A percentile compares a stretch with the other conserved stretches of the same genome.
These are phyloP conservation scores for Vitellaria paradoxa DNA, from an alignment of 179 eudicot genomes.

Conservation along the genomic window DNA sequence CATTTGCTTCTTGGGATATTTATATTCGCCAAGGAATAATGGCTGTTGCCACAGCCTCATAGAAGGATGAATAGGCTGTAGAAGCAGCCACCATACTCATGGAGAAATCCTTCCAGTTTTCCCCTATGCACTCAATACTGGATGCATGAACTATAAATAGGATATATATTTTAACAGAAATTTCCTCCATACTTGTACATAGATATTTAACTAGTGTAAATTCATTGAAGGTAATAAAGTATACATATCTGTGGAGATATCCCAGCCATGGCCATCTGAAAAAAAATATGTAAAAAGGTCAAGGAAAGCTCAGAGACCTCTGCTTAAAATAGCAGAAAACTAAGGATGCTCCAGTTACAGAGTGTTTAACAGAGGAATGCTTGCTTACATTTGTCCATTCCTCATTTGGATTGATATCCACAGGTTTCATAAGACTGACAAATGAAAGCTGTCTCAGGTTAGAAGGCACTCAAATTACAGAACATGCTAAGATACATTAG, in stretches of 20 bases:
- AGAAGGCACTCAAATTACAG: slow-evolving; percentile 3
- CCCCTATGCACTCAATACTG: neutral
- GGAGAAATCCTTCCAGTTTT: neutral
- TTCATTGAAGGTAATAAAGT: slow-evolving; percentile 35
- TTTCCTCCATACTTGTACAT: neutral
- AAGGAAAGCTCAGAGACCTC: slow-evolving; percentile 6
- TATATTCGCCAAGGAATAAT: neutral
- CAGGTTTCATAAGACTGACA: slow-evolving; percentile 85
- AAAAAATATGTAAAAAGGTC: slow-evolving; percentile 7
- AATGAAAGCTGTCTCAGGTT: slow-evolving; percentile 10
- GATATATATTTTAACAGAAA: neutral
- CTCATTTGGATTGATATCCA: slow-evolving; percentile 81
- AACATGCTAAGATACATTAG: neutral
- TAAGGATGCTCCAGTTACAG: slow-evolving; percentile 5
- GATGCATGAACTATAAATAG: neutral
- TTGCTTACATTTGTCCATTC: slow-evolving; percentile 87
- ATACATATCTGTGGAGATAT: slow-evolving; percentile 88
- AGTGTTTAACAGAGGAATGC: neutral
- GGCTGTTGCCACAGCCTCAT: neutral
- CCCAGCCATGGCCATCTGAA: slow-evolving; percentile 88
- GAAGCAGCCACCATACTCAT: neutral
- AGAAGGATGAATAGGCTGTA: neutral
- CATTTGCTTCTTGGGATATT: neutral
- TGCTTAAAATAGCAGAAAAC: slow-evolving; percentile 2
- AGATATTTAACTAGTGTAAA: neutral